Evolutionary conservation across 2,329 filamentous ascomycete genomes (phyloP).

Genomic region (Alternaria angustiovoidea): DNA sequence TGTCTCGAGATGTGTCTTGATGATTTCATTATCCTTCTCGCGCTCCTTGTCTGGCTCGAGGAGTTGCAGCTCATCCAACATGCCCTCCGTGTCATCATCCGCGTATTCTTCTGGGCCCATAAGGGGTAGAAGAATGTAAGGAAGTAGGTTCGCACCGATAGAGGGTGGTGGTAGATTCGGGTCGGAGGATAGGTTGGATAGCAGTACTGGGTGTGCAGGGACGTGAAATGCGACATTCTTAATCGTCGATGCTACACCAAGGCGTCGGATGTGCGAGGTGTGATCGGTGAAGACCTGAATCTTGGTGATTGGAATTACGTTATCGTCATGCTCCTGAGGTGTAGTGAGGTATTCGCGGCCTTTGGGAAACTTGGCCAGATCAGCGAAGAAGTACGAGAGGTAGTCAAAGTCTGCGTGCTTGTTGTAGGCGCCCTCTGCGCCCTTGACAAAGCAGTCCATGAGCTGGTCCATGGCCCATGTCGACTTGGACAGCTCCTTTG

Average conservation of each 20-base stretch:
- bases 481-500: constrained; percentile 75
- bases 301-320: constrained; percentile 86
- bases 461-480: constrained; percentile 84
- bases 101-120: constrained; percentile 88
- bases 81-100: constrained; percentile 83
- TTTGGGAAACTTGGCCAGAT: constrained; percentile 80
- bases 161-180: constrained; percentile 56
- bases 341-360: constrained; percentile 78
- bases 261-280: constrained; percentile 79
- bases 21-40: constrained; percentile 77
- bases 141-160: constrained; percentile 79
- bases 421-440: constrained; percentile 83
- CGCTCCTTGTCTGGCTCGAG: constrained; percentile 88
- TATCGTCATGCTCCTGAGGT: constrained; percentile 76
- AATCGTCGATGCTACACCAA: constrained; percentile 94
- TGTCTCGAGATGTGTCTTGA: constrained; percentile 89
- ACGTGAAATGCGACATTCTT: constrained; percentile 93
- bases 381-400: constrained; percentile 91
- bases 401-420: constrained; percentile 89
- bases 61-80: constrained; percentile 90
- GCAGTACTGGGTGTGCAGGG: constrained; percentile 72
- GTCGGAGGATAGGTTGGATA: constrained; percentile 56
- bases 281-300: constrained; percentile 95
- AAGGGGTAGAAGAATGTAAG: constrained; percentile 87
- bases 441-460: constrained; percentile 95